Percentiles rank a stretch among this genome's conserved stretches.
phyloP scores from a whole-genome alignment of 768 basidiomycete genomes.

The Mycena alexandri region DNA sequence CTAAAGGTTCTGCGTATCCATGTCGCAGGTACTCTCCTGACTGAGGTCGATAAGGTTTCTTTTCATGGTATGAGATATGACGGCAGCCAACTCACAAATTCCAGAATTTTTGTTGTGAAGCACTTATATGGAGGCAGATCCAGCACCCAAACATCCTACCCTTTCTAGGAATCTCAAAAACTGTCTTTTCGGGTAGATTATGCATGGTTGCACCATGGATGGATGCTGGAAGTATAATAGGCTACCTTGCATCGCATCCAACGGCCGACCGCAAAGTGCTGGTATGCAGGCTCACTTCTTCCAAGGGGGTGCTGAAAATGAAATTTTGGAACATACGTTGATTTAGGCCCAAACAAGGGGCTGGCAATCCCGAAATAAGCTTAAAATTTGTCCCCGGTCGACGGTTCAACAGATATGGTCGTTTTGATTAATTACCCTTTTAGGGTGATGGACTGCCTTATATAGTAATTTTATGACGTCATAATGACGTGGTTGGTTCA shows the following conservation, averaged over 20 bases:
- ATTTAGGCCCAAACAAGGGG: too few species aligned
- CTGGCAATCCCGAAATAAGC: too few species aligned
- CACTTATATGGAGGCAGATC: slow-evolving; percentile 8
- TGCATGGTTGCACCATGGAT: slow-evolving; percentile 13
- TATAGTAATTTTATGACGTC: too few species aligned
- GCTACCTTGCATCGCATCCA: slow-evolving; percentile 1
- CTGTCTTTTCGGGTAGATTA: slow-evolving; percentile 8
- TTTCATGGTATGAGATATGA: background rate
- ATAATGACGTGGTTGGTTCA: too few species aligned
- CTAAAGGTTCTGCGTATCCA: slow-evolving; percentile 4
- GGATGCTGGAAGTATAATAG: slow-evolving; percentile 1
- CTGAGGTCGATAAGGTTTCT: slow-evolving; percentile 3
- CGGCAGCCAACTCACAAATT: background rate
- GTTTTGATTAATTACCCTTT: too few species aligned
- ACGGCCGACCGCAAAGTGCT: slow-evolving; percentile 9
- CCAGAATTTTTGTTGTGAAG: slow-evolving; percentile 6
- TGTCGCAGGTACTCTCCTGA: slow-evolving; percentile 3
- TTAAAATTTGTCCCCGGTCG: too few species aligned
- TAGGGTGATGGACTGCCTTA: too few species aligned
- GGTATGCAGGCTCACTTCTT: slow-evolving; percentile 1
- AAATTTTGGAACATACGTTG: too few species aligned
- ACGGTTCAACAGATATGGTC: too few species aligned
- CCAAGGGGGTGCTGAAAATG: too few species aligned
- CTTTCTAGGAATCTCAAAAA: slow-evolving; percentile 8
- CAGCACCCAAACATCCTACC: slow-evolving; percentile 4